Evolutionary conservation across 2,329 filamentous ascomycete species (phyloP), one percentile per base, ranked within the genome.

Genomic region (Colletotrichum eremochloae): DNA sequence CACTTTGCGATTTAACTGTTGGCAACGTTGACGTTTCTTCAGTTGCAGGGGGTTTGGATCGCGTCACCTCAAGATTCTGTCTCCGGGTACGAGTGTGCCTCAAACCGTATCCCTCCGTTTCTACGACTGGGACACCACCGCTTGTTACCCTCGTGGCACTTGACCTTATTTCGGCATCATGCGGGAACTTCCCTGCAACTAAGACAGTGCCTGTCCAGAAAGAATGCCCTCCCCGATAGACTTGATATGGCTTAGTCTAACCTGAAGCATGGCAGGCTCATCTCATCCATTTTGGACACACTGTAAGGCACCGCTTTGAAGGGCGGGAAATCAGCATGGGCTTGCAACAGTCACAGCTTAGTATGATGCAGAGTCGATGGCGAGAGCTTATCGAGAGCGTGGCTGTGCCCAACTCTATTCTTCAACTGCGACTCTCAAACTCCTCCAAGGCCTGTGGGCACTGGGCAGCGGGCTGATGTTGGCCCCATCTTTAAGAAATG

Each of bases 211-310:
- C 40, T 61, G 55, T 48, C 46, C 31, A 61, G 15, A 60, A 15
- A 69, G 46, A 24, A 53, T 40, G 68, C 55, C 61, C 36, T 24
- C 24, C 31, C 61, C 64, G 36, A 70, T 62, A 57, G 56, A 48
- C 55, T 70, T 46, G 38, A 40, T 48, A n/a, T 48, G 42, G 38
- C 46, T 46, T 20, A 68, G 31, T 60, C 65, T 53, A 36, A 38
- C 46, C 38, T 70, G 55, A 65, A 50, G 70, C 70, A 56, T 65
- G 66, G 38, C 60, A 70, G 55, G 33, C 70, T 70, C 61, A 70
- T 72, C 67, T 65, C 40, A 56, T 72, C 56, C 24, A 33, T 65
- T 61, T 61, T 57, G 55, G 68, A 56, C 53, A 44, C 20, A 52
- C 56, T 61, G 40, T 48, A 60, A 65, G 70, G 61, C 62, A 44